These are phyloP conservation scores for Leishmania tropica DNA, from an alignment of 208 protist genomes.

Conservation along the genomic window DNA sequence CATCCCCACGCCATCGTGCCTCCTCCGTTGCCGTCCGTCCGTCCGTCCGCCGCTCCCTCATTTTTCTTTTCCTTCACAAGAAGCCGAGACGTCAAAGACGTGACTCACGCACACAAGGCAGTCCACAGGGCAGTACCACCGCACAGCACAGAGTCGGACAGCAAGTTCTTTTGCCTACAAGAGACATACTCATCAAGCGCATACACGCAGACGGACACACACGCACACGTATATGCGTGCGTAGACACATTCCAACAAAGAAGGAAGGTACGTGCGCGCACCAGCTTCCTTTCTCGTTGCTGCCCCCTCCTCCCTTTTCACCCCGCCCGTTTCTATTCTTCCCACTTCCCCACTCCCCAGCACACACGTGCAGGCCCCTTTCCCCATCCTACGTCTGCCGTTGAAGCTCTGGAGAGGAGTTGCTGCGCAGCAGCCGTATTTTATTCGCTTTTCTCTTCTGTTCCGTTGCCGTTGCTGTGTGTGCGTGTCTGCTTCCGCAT, in stretches of 20 bases:
- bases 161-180: not conserved
- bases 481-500: not conserved
- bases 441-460: not conserved
- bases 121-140: not conserved
- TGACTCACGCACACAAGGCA: not conserved
- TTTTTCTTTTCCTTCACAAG: slow-evolving; percentile 12
- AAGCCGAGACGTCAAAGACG: not conserved
- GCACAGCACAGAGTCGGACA: not conserved
- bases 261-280: no score
- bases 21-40: not conserved
- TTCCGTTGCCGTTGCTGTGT: not conserved
- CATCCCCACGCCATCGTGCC: slow-evolving; percentile 1
- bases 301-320: not conserved
- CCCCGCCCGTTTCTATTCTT: not conserved
- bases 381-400: no score
- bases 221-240: not conserved
- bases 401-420: not conserved
- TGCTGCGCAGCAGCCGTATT: not conserved
- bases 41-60: not conserved
- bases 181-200: not conserved
- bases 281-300: not conserved
- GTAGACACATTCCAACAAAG: no score
- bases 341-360: no score
- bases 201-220: not conserved
- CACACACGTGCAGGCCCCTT: not conserved